phyloP scores from a whole-genome alignment of 352 stramenopile genomes.

The Phytophthora multivora region DNA sequence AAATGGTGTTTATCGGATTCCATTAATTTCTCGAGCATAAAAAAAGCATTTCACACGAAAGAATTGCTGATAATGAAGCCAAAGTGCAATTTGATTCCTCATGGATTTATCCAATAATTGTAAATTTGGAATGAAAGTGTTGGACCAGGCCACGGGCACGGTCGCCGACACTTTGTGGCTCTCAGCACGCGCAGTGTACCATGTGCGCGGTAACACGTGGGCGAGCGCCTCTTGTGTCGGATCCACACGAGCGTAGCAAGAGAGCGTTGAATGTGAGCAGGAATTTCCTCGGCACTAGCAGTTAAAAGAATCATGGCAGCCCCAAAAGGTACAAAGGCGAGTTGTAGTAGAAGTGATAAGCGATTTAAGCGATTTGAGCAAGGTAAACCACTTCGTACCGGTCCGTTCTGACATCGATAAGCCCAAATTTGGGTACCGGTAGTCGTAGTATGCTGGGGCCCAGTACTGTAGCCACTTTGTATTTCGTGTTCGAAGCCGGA shows the following conservation, averaged over 20 bases:
- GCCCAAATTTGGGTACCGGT: slow-evolving; percentile 37
- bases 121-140: neutral
- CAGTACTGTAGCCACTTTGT: neutral
- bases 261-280: slow-evolving; percentile 29
- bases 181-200: slow-evolving; percentile 16
- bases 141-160: neutral
- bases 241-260: slow-evolving; percentile 19
- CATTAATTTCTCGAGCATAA: too few relatives aligned
- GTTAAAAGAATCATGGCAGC: slow-evolving; percentile 19
- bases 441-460: slow-evolving; percentile 1
- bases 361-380: slow-evolving; percentile 23
- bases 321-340: slow-evolving; percentile 28
- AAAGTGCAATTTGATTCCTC: neutral
- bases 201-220: slow-evolving; percentile 9
- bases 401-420: slow-evolving; percentile 29
- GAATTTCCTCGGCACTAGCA: slow-evolving; percentile 13
- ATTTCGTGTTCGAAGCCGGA: neutral
- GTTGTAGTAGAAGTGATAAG: slow-evolving; percentile 23
- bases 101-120: neutral
- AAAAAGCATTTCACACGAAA: neutral
- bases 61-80: neutral
- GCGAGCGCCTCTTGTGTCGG: neutral
- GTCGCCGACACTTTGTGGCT: neutral
- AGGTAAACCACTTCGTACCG: slow-evolving; percentile 26
- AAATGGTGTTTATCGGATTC: neutral